Conservation (phyloP, 768 basidiomycete genomes). For the Dacryopinax spathularia region DNA sequence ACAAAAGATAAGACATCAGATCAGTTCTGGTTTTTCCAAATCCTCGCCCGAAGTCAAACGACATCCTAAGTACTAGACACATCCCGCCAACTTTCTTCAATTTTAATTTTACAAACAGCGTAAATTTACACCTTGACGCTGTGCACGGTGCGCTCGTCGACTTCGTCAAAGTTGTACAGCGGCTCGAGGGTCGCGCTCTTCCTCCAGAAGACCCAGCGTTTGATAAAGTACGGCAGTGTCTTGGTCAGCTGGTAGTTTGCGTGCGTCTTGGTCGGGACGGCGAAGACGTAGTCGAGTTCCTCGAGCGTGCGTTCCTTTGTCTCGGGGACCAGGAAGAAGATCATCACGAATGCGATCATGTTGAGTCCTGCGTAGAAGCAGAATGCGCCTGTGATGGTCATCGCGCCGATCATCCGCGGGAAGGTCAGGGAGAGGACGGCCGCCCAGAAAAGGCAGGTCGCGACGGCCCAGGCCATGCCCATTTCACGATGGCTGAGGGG, state of each 20-base stretch:
- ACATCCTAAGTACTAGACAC: no score
- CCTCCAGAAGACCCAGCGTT: conserved; percentile 15
- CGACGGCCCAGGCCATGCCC: conserved; percentile 40
- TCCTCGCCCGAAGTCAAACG: no score
- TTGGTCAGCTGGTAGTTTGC: conserved; percentile 14
- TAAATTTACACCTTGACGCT: background rate
- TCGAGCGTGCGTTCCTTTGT: conserved; percentile 22
- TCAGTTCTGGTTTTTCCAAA: no score
- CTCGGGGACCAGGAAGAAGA: conserved; percentile 13
- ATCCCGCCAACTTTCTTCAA: no score
- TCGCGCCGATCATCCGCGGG: conserved; percentile 10
- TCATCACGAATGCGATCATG: conserved; percentile 14
- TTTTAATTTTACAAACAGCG: no score
- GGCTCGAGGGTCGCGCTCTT: conserved; percentile 29
- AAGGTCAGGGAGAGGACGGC: conserved; percentile 13
- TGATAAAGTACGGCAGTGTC: conserved; percentile 12
- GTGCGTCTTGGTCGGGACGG: conserved; percentile 18
- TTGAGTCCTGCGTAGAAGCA: conserved; percentile 17
- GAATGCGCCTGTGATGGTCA: conserved; percentile 23
- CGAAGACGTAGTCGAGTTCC: conserved; percentile 22
- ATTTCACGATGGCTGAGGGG: conserved; percentile 16
- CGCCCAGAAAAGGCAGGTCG: conserved; percentile 25
- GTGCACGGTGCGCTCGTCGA: background rate
- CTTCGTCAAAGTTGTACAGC: conserved; percentile 37
- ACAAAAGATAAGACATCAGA: no score